phyloP scores from a whole-genome alignment of 225 moss, liverwort and hornwort genomes.

The Marchantia polymorpha region DNA sequence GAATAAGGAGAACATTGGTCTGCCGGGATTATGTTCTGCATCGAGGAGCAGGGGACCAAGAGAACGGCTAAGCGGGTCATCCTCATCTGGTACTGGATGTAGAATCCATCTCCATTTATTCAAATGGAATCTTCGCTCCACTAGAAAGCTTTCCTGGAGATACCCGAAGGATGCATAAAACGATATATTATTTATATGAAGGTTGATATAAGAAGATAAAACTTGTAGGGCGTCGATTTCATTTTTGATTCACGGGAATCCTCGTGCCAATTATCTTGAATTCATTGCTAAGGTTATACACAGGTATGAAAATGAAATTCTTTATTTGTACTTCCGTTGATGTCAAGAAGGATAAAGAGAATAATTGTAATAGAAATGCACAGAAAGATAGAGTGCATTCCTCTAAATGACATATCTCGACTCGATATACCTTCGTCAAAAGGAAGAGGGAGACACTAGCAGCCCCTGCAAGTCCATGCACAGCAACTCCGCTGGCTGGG shows the following conservation, averaged over 20 bases:
- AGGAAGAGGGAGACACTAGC: constrained; percentile 47
- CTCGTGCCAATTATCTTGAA: too few relatives aligned
- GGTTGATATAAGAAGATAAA: background rate
- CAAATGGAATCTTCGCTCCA: constrained; percentile 46
- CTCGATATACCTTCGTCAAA: constrained; percentile 34
- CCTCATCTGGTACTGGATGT: constrained; percentile 42
- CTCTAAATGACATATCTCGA: background rate
- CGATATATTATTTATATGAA: background rate
- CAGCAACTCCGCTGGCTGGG: constrained; percentile 38
- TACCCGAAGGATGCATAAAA: background rate
- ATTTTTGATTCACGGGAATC: too few relatives aligned
- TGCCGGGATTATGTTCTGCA: constrained; percentile 31
- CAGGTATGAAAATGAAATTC: background rate
- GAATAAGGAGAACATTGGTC: constrained; percentile 36
- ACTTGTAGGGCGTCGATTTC: too few relatives aligned
- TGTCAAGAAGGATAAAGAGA: too few relatives aligned
- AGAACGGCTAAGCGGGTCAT: constrained; percentile 36
- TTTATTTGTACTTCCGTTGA: background rate
- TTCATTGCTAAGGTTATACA: too few relatives aligned
- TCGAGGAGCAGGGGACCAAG: constrained; percentile 35
- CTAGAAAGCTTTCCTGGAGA: constrained; percentile 35
- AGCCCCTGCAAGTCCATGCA: constrained; percentile 45
- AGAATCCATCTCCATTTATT: constrained; percentile 51
- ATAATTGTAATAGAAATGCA: too few relatives aligned
- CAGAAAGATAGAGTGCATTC: too few relatives aligned